A percentile compares a stretch with the other conserved stretches of the same genome.
Conservation (phyloP, 2,329 filamentous ascomycete genomes). For the Claviceps paspali region DNA sequence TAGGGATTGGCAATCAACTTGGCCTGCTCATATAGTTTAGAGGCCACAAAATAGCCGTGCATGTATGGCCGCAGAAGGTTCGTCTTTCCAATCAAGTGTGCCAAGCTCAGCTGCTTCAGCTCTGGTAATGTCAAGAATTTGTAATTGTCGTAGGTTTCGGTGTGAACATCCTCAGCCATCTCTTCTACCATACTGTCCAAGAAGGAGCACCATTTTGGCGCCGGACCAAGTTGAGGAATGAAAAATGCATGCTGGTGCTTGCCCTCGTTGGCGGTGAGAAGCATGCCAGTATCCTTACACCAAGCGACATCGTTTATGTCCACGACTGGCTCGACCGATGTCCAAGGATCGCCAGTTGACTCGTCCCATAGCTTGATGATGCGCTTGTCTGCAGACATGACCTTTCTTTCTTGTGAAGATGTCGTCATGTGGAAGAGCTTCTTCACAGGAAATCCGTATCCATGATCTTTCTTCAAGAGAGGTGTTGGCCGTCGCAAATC, state of each 20-base stretch:
- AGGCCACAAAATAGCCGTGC: constrained; percentile 97
- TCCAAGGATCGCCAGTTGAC: constrained; percentile 73
- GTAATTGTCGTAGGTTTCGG: constrained; percentile 94
- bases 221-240: constrained; percentile 81
- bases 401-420: constrained; percentile 64
- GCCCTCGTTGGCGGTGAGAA: constrained; percentile 92
- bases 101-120: constrained; percentile 68
- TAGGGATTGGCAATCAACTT: constrained; percentile 86
- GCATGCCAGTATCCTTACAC: constrained; percentile 85
- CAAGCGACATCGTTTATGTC: constrained; percentile 91
- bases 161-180: constrained; percentile 72
- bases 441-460: constrained; percentile 84
- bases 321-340: constrained; percentile 84
- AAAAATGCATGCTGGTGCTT: constrained; percentile 92
- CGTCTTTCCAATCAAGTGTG: constrained; percentile 80
- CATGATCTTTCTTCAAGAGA: constrained; percentile 83
- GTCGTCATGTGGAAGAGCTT: constrained; percentile 62
- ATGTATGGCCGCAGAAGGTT: constrained; percentile 88
- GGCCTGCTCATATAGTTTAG: constrained; percentile 90
- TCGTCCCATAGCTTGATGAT: constrained; percentile 97
- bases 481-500: constrained; percentile 81
- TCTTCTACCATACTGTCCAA: constrained; percentile 96
- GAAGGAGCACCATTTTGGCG: constrained; percentile 92
- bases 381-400: constrained; percentile 82
- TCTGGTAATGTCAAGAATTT: constrained; percentile 91